Percentiles rank a stretch among this genome's conserved stretches.
These are phyloP conservation scores for Lachancea meyersii DNA, from an alignment of 805 yeast species.

Conservation along the genomic window DNA sequence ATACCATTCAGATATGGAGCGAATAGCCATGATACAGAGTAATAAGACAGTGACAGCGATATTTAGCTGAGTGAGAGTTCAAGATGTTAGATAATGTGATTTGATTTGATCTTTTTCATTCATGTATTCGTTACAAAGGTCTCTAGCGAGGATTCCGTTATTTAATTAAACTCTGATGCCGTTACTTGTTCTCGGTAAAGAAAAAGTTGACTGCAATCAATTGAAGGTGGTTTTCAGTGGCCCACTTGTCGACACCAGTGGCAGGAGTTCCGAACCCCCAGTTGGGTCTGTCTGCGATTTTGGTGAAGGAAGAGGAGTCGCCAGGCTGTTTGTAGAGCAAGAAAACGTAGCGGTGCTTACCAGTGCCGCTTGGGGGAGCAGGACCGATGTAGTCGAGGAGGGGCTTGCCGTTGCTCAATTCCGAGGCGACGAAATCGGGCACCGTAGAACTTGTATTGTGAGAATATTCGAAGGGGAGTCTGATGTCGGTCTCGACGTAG, in stretches of 20 bases:
- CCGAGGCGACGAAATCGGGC: slow-evolving; percentile 40
- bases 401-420: slow-evolving; percentile 34
- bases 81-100: neutral
- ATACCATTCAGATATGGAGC: too few relatives aligned
- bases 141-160: neutral
- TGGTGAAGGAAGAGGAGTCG: slow-evolving; percentile 14
- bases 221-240: slow-evolving; percentile 51
- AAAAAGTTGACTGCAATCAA: slow-evolving; percentile 78
- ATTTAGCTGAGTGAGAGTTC: too few relatives aligned
- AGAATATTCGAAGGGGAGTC: slow-evolving; percentile 11
- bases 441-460: slow-evolving; percentile 10
- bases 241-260: slow-evolving; percentile 72
- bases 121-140: neutral
- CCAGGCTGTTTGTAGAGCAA: slow-evolving; percentile 60
- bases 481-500: slow-evolving; percentile 50
- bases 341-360: slow-evolving; percentile 82
- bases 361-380: slow-evolving; percentile 84
- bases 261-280: slow-evolving; percentile 89
- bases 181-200: slow-evolving; percentile 56
- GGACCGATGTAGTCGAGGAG: slow-evolving; percentile 68
- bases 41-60: too few relatives aligned
- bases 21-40: too few relatives aligned
- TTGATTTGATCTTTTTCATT: neutral
- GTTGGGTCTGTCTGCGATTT: slow-evolving; percentile 27
- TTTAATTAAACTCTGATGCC: too few relatives aligned